phyloP scores from a whole-genome alignment of 106 monocot species.

The Chionographis japonica region DNA sequence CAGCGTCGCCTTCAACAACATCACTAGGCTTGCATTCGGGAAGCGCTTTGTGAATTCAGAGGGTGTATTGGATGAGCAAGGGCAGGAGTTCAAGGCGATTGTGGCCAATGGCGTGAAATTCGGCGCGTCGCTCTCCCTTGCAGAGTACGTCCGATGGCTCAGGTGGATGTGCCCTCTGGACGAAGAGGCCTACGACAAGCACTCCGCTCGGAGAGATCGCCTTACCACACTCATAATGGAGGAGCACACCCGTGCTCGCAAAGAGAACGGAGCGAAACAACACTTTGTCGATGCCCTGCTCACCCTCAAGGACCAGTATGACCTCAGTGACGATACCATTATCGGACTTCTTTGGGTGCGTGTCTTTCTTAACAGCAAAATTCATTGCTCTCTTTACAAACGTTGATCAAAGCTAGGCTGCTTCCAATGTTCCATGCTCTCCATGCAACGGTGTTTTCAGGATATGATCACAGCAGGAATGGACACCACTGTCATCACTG shows the following conservation, averaged over 20 bases:
- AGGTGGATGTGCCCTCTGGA: constrained; percentile 72
- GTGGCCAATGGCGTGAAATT: constrained; percentile 60
- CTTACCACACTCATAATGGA: constrained; percentile 74
- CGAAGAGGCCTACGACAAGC: constrained; percentile 60
- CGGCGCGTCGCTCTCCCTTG: constrained; percentile 67
- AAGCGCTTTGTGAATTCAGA: constrained; percentile 72
- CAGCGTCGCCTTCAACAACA: constrained; percentile 82
- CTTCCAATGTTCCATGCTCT: too few species aligned
- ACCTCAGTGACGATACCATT: constrained; percentile 80
- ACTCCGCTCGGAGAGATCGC: constrained; percentile 52
- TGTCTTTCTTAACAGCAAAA: neutral
- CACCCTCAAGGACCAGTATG: constrained; percentile 57
- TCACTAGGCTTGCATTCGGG: constrained; percentile 81
- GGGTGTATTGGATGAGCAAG: constrained; percentile 66
- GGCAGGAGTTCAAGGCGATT: constrained; percentile 72
- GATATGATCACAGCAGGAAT: constrained; percentile 97
- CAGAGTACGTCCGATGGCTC: constrained; percentile 67
- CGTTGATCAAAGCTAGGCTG: too few species aligned
- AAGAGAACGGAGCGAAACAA: constrained; percentile 47
- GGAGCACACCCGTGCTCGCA: constrained; percentile 56
- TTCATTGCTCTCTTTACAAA: too few species aligned
- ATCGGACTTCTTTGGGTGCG: constrained; percentile 79
- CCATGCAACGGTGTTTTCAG: constrained; percentile 15
- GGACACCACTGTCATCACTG: constrained; percentile 88
- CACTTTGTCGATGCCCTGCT: constrained; percentile 83